Base-by-base conservation (phyloP, 257 asterid genomes). In the Mentha longifolia region DNA sequence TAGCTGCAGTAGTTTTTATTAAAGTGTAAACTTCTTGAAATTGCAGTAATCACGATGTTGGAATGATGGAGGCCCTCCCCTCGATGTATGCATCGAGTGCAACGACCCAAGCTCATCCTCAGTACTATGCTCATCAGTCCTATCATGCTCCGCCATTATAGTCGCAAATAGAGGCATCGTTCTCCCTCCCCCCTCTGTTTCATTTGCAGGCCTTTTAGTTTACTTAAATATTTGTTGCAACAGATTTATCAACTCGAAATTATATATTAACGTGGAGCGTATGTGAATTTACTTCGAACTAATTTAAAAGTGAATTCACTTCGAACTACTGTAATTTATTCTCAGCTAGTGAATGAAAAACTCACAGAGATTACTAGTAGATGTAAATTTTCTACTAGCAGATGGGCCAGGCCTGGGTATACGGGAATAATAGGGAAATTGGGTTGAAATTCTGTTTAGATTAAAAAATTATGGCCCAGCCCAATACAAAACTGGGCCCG, bases 41-140 rank as follows among this genome's bases (percentile, higher is more conserved):
- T 72, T 79, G 81, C 85, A 89, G 93, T 69, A 78, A 69, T 74
- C 80, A 80, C 14, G 89, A 78, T 39, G 75, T 78, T 47, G 86
- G 81, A 52, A 65, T 74, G 82, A 76, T 82, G 82, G 46, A 80
- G 0, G 37, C 79, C 5, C 68, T 69, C 43, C 86, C 83, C 16
- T 81, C 79, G 28, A 57, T 58, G 4, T 82, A 82, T 72, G 49
- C 82, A 39, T 52, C 86, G 16, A 73, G 75, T 13, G 72, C 82
- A 37, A 65, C 83, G 11, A 69, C 76, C 20, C 86, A 79, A 78
- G 77, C 83, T 13, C 84, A 83, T 16, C 84, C 85, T 30, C 85
- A 80, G 3, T 84, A 84, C 76, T 84, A 86, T 25, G 77, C 78
- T 46, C 77, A 86, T 60, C 87, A 78, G 33, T 47, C 87, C 9